These are phyloP conservation scores for Pythium diclinum DNA, from an alignment of 352 stramenopile genomes.

Conservation along the genomic window DNA sequence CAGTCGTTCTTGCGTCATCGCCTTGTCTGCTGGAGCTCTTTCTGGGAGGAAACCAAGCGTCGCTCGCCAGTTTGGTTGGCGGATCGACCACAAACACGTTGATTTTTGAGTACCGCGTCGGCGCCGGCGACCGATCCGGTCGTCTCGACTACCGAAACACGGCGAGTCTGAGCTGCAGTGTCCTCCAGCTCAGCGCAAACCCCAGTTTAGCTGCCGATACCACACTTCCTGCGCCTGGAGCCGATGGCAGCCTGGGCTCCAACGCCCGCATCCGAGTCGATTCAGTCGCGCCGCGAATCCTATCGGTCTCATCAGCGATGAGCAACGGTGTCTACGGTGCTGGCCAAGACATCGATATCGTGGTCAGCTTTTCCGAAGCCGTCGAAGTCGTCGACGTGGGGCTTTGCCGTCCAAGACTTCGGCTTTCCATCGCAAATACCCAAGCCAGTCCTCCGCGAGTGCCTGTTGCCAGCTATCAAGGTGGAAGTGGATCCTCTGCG, in stretches of 20 bases:
- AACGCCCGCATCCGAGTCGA: constrained; percentile 43
- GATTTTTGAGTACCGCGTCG: constrained; percentile 57
- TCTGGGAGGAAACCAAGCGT: constrained; percentile 32
- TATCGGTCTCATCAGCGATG: constrained; percentile 44
- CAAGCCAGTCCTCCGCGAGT: background rate
- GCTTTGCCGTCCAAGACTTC: constrained; percentile 29
- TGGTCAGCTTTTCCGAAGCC: constrained; percentile 51
- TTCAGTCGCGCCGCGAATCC: constrained; percentile 35
- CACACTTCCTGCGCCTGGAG: constrained; percentile 42
- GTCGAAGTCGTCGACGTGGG: constrained; percentile 29
- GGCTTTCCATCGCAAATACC: constrained; percentile 44
- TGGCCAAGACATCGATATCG: constrained; percentile 51
- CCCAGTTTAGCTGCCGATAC: constrained; percentile 42
- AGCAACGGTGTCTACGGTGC: constrained; percentile 56
- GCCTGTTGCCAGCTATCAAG: constrained; percentile 34
- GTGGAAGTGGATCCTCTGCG: constrained; percentile 36
- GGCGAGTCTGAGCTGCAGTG: constrained; percentile 39
- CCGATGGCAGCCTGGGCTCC: constrained; percentile 38
- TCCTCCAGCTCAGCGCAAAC: constrained; percentile 48
- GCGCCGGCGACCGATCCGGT: constrained; percentile 39
- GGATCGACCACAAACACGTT: constrained; percentile 45
- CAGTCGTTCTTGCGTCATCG: constrained; percentile 18
- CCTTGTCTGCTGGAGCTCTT: constrained; percentile 44
- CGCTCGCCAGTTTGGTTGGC: constrained; percentile 42
- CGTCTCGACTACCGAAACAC: constrained; percentile 49